phyloP scores from a whole-genome alignment of 768 basidiomycete genomes.

The Boletus coccyginus region DNA sequence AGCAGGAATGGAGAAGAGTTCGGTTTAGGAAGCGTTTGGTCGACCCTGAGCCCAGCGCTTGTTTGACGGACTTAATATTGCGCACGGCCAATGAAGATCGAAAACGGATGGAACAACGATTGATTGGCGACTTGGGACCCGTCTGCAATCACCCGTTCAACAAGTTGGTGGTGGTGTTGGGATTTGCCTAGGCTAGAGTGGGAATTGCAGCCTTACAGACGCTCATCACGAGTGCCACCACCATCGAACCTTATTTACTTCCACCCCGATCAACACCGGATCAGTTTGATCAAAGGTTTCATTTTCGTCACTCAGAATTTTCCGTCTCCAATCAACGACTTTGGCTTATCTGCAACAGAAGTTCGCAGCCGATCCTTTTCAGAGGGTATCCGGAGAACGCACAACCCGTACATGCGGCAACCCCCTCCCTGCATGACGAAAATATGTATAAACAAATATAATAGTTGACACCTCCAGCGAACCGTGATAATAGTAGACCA shows the following conservation, averaged over 20 bases:
- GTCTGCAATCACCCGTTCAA: background rate
- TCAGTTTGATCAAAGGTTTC: background rate
- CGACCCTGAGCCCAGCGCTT: constrained; percentile 11
- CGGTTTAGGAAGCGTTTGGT: background rate
- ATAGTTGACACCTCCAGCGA: background rate
- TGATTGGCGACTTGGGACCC: background rate
- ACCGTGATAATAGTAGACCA: background rate
- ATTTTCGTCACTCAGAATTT: background rate
- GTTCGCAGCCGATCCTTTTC: background rate
- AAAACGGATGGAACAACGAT: background rate
- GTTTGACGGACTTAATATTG: background rate
- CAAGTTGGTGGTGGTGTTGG: background rate
- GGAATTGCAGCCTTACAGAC: no score
- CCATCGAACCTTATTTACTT: background rate
- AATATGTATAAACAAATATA: background rate
- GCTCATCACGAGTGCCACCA: no score
- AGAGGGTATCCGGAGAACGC: background rate
- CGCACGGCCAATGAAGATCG: background rate
- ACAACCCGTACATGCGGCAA: background rate
- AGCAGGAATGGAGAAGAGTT: background rate
- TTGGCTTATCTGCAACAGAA: background rate
- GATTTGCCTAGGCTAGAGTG: background rate
- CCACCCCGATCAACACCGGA: background rate
- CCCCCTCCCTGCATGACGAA: background rate
- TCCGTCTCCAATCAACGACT: background rate